Conservation (phyloP, 2,329 filamentous ascomycete genomes). For the Pochonia chlamydosporia region DNA sequence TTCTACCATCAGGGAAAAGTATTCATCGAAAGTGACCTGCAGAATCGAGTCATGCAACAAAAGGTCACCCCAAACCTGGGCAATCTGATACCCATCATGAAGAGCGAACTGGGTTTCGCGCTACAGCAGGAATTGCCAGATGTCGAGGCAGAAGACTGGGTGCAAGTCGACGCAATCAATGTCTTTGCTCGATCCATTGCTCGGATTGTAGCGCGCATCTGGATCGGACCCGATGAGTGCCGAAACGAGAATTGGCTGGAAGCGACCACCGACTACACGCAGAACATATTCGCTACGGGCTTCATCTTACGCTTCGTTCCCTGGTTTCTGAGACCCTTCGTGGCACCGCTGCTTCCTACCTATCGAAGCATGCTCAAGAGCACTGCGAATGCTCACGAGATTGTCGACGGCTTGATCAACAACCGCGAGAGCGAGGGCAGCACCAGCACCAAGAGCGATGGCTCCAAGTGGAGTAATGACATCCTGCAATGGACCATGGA, state of each 20-base stretch:
- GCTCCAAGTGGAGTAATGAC: too few species aligned
- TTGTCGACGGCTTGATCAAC: too few species aligned
- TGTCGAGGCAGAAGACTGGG: conserved; percentile 6
- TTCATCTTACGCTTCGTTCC: conserved; percentile 10
- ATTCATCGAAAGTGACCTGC: conserved; percentile 2
- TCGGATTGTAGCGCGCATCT: conserved; percentile 21
- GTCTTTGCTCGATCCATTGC: conserved; percentile 13
- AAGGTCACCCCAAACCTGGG: conserved; percentile 5
- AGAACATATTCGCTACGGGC: conserved; percentile 11
- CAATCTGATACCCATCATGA: not conserved
- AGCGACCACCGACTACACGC: conserved; percentile 20
- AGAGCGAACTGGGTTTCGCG: conserved; percentile 6
- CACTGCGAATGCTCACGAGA: too few species aligned
- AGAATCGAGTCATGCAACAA: conserved; percentile 1
- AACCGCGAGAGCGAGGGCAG: too few species aligned
- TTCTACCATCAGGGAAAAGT: not conserved
- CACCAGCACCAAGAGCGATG: too few species aligned
- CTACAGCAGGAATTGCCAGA: conserved; percentile 1
- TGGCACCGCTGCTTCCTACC: conserved; percentile 6
- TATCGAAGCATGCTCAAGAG: too few species aligned
- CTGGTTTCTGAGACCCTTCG: conserved; percentile 2
- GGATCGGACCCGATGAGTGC: conserved; percentile 22
- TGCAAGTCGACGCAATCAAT: not conserved
- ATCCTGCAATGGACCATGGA: conserved; percentile 39
- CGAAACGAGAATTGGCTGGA: conserved; percentile 22